These are phyloP conservation scores for Galerina sulciceps DNA, from an alignment of 768 basidiomycete genomes.

Conservation along the genomic window DNA sequence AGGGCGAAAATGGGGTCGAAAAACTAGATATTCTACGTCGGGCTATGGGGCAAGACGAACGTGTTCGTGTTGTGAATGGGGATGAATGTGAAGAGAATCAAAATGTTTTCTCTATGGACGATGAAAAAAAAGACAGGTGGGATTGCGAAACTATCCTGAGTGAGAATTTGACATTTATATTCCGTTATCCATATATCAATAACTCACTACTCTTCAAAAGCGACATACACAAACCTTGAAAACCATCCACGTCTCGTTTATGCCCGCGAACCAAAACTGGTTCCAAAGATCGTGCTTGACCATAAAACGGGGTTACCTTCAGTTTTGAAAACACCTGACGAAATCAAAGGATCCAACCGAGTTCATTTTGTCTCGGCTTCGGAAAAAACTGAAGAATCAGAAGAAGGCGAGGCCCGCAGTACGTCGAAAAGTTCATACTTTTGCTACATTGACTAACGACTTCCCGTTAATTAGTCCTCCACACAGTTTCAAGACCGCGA, in stretches of 20 bases:
- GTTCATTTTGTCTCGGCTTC: slow-evolving; percentile 13
- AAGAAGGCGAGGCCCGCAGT: slow-evolving; percentile 31
- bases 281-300: slow-evolving; percentile 73
- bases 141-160: slow-evolving; percentile 96
- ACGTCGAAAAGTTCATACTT: not conserved
- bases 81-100: slow-evolving; percentile 54
- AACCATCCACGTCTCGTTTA: slow-evolving; percentile 93
- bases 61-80: slow-evolving; percentile 48
- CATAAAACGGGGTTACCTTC: slow-evolving; percentile 78
- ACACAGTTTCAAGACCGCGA: slow-evolving; percentile 71
- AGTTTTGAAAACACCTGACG: slow-evolving; percentile 35
- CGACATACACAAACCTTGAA: slow-evolving; percentile 95
- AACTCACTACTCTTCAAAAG: slow-evolving; percentile 43
- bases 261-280: slow-evolving; percentile 55
- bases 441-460: not conserved
- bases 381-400: slow-evolving; percentile 30
- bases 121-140: slow-evolving; percentile 81
- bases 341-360: slow-evolving; percentile 17
- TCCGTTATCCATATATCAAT: not conserved
- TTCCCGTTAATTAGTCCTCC: slow-evolving; percentile 29
- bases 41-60: slow-evolving; percentile 73
- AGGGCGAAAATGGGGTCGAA: slow-evolving; percentile 72
- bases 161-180: slow-evolving; percentile 42
- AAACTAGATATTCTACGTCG: slow-evolving; percentile 82
- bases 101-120: slow-evolving; percentile 45